Conservation (phyloP, 2,329 filamentous ascomycete genomes). For the Calonectria honghensis region DNA sequence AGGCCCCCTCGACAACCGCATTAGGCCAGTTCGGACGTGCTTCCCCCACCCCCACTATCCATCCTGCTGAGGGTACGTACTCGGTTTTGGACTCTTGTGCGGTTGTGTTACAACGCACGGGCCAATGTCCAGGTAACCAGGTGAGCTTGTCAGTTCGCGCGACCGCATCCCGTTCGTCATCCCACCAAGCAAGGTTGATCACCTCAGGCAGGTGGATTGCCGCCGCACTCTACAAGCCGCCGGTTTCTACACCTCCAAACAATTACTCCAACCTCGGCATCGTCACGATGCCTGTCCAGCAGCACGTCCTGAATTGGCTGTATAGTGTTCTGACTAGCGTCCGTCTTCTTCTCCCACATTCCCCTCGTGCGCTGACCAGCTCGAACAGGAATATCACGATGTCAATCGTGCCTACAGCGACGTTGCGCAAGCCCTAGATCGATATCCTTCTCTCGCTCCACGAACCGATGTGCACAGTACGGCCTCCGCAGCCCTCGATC, state of each 20-base stretch:
- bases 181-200: conserved; percentile 17
- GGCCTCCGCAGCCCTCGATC: conserved; percentile 53
- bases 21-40: background rate
- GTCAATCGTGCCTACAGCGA: conserved; percentile 95
- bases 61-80: conserved; percentile 10
- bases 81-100: background rate
- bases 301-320: conserved; percentile 95
- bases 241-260: conserved; percentile 7
- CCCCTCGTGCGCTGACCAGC: conserved; percentile 32
- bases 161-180: conserved; percentile 11
- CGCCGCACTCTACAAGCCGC: background rate
- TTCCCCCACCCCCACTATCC: conserved; percentile 12
- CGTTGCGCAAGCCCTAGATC: conserved; percentile 86
- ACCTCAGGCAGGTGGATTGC: conserved; percentile 4
- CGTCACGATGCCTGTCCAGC: conserved; percentile 81
- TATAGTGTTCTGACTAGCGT: conserved; percentile 92
- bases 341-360: conserved; percentile 51
- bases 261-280: conserved; percentile 23
- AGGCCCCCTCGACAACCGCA: conserved; percentile 10
- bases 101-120: background rate
- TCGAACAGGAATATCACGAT: conserved; percentile 89
- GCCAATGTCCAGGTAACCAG: background rate
- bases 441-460: conserved; percentile 86
- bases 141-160: background rate
- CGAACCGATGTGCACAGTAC: conserved; percentile 96